Evolutionary conservation across 1,284 basidiomycete genomes (phyloP), one percentile per base, ranked within the genome.

Genomic region (Rhodotorula sp.): DNA sequence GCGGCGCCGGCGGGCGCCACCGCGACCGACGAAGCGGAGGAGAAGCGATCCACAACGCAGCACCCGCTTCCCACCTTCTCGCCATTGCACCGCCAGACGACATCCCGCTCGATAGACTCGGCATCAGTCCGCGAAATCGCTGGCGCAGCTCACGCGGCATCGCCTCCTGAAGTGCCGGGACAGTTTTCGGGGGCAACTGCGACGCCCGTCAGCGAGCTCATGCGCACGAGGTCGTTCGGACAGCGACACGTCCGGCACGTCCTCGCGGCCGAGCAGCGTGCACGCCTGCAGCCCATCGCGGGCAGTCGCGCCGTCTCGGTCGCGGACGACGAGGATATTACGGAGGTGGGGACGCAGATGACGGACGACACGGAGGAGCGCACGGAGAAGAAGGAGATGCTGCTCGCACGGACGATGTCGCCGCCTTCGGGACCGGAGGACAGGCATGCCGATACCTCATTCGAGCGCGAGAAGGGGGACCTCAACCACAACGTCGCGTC

Each of bases 51-150:
- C 9, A 9, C 42, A 1, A 12, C 48, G 25, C 27, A 3, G 42
- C 14, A 19, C 5, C 23, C 54, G 4, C 41, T 44, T 16, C 23
- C 61, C 7, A 49, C 53, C 13, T 66, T 66, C 56, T 19, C 60
- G 9, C 64, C 64, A 1, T 44, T 70, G 3, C 64, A 59, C 45
- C 69, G 64, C 9, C 52, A 52, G 8, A 57, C 67, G 13, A 64
- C 67, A 2, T 64, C 70, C 2, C 53, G 71, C 12, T 65, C 67
- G 5, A 44, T 61, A 19, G 60, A 64, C 54, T 42, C 59, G 4
- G 63, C 54, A 4, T 66, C 67, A 2, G 54, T 73, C 0, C 61
- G 66, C 19, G 64, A 70, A 48, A 53, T 66, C 1, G 72, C 66
- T 7, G 54, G 66, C 1, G 60, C 56, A 42, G 59, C 66, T 14